Evolutionary conservation across 2,329 filamentous ascomycete genomes (phyloP).

Genomic region (Colletotrichum musae): DNA sequence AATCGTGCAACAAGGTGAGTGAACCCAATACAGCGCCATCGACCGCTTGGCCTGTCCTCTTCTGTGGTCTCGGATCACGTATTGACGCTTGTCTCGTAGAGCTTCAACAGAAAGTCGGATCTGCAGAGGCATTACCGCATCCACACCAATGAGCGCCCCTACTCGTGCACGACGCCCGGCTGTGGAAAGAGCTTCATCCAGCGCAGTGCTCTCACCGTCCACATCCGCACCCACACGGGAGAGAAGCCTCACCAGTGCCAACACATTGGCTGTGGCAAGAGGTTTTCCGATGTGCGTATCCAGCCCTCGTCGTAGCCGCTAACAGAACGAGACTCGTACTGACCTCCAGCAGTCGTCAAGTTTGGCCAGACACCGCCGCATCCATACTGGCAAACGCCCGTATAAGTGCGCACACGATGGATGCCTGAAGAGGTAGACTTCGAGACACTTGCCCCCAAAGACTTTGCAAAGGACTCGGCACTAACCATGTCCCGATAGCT

Average conservation of each 20-base stretch:
- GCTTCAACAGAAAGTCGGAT: conserved; percentile 81
- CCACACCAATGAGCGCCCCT: conserved; percentile 79
- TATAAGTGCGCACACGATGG: conserved; percentile 74
- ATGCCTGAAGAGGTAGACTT: conserved; percentile 71
- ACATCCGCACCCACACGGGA: conserved; percentile 79
- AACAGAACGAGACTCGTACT: conserved; percentile 43
- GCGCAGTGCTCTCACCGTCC: conserved; percentile 78
- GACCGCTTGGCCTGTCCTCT: conserved; percentile 3
- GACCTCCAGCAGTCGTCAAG: conserved; percentile 70
- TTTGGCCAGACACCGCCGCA: conserved; percentile 75
- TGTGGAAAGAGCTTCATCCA: conserved; percentile 82
- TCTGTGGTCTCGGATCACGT: conserved; percentile 37
- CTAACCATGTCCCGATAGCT: conserved; percentile 60
- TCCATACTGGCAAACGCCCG: conserved; percentile 77
- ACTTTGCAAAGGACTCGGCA: conserved; percentile 8
- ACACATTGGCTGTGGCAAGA: conserved; percentile 75
- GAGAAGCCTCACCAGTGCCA: conserved; percentile 81
- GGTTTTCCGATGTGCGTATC: conserved; percentile 75
- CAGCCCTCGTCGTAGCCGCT: background rate
- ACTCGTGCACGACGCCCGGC: conserved; percentile 70
- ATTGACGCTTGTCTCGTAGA: conserved; percentile 58
- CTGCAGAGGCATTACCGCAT: conserved; percentile 79
- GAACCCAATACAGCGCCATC: background rate
- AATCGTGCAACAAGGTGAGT: conserved; percentile 72
- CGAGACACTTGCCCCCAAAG: background rate